Evolutionary conservation across 106 monocot species (phyloP).

Genomic region (Dendrobium officinale): DNA sequence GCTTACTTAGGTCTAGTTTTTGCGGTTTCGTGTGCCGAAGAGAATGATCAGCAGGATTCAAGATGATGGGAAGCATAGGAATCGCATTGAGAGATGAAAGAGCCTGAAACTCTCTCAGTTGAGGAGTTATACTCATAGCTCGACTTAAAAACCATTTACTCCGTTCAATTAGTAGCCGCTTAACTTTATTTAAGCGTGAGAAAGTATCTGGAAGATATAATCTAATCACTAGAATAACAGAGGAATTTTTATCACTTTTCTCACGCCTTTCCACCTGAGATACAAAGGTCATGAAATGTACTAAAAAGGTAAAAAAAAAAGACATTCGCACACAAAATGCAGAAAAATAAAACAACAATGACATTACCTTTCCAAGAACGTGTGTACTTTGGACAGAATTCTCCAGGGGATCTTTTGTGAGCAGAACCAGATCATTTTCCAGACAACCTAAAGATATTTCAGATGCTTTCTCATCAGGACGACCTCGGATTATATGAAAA

Average conservation of each 20-base stretch:
- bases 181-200: constrained; percentile 61
- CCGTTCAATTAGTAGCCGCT: constrained; percentile 66
- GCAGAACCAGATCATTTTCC: constrained; percentile 89
- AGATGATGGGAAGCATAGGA: constrained; percentile 75
- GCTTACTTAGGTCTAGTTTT: constrained; percentile 41
- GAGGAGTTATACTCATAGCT: constrained; percentile 85
- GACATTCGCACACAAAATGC: neutral
- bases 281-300: constrained; percentile 8
- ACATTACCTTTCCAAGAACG: constrained; percentile 69
- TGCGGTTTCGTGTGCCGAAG: constrained; percentile 8
- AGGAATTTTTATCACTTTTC: constrained; percentile 53
- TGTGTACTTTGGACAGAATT: constrained; percentile 49
- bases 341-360: constrained; percentile 1
- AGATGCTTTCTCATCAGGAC: constrained; percentile 52
- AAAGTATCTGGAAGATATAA: constrained; percentile 57
- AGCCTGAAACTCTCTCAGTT: constrained; percentile 91
- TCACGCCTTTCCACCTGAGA: constrained; percentile 88
- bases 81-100: constrained; percentile 79
- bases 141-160: constrained; percentile 80
- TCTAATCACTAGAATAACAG: constrained; percentile 56
- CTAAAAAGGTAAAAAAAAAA: neutral
- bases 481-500: constrained; percentile 76
- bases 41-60: constrained; percentile 52
- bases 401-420: constrained; percentile 72
- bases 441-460: constrained; percentile 27